A percentile compares a stretch with the other conserved stretches of the same genome.
Conservation (phyloP, 1,284 basidiomycete species). For the Irpex rosettiformis region DNA sequence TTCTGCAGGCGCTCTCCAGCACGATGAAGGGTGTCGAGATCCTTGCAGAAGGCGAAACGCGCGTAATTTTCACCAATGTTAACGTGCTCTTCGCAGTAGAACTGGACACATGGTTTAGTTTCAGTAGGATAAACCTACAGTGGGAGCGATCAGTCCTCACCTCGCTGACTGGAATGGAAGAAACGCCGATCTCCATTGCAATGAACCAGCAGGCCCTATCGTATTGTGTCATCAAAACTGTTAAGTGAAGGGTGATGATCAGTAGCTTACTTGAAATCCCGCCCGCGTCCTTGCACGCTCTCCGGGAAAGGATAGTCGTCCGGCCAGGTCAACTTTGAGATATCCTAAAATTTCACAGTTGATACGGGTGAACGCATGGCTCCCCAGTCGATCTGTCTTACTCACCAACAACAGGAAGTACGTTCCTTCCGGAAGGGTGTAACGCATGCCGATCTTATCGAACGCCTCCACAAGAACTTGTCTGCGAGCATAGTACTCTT, state of each 20-base stretch:
- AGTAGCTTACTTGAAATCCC: constrained; percentile 75
- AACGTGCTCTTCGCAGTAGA: constrained; percentile 85
- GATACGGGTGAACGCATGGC: not conserved
- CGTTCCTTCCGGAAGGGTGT: constrained; percentile 83
- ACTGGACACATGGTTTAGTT: constrained; percentile 47
- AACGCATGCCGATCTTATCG: constrained; percentile 83
- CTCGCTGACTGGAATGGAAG: constrained; percentile 92
- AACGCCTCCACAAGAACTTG: constrained; percentile 73
- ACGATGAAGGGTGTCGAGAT: constrained; percentile 72
- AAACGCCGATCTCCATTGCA: constrained; percentile 84
- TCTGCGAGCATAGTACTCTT: constrained; percentile 83
- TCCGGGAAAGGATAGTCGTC: constrained; percentile 81
- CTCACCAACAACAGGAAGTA: constrained; percentile 87
- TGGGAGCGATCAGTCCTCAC: constrained; percentile 38
- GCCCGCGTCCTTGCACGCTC: constrained; percentile 74
- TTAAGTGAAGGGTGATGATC: not conserved
- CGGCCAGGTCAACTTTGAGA: constrained; percentile 79
- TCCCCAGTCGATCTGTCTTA: constrained; percentile 1
- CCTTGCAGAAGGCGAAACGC: constrained; percentile 94
- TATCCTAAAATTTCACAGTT: constrained; percentile 51
- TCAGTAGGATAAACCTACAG: constrained; percentile 3
- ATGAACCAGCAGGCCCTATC: constrained; percentile 87
- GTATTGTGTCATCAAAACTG: constrained; percentile 5
- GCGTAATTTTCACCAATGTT: constrained; percentile 83
- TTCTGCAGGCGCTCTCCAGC: constrained; percentile 77